Base-by-base conservation (phyloP, 192 early-diverging fungal species). In the Fimicolochytrium jonesii region DNA sequence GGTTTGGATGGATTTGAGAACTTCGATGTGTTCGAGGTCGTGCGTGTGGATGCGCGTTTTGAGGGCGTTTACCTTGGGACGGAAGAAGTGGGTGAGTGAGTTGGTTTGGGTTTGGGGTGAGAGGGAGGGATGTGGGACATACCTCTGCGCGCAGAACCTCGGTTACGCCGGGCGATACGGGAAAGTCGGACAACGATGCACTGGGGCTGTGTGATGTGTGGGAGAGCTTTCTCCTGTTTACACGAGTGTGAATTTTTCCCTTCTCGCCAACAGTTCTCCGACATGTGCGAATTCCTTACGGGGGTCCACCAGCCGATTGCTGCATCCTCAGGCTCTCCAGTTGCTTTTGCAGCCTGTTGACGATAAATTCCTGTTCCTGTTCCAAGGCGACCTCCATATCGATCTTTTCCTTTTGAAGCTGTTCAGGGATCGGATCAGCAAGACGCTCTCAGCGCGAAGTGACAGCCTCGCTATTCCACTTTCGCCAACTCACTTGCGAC, bases 301-400 rank as follows among this genome's bases (percentile, higher is more conserved):
- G 52, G 32, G 62, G 22, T 15, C 41, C 60, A 25, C 44, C 29
- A 36, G 61, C 39, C 23, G 20, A 30, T 53, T 67, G 68, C 45
- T 59, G 62, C 46, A 47, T 29, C 18, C 67, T 54, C 46, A 78
- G 47, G n/a, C 52, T 61, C 30, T 92, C 90, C 32, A 93, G 58
- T 45, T 89, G 90, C 46, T 91, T 90, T 56, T 92, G 90, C 11
- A 94, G 68, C 59, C 87, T 77, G 69, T 95, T 95, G 47, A 95
- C 91, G 56, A 94, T 86, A 51, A 89, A 90, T 72, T 94, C 91
- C 64, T 93, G 90, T 60, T 94, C 92, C 66, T 92, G 89, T 64
- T 95, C 93, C 59, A 95, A 73, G 13, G 91, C 87, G 53, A 84
- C 84, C 55, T 95, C 93, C 78, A 95, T 84, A 39, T 92, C 85